Base-by-base conservation (phyloP, 2,329 filamentous ascomycete species). In the Colletotrichum acutatum region DNA sequence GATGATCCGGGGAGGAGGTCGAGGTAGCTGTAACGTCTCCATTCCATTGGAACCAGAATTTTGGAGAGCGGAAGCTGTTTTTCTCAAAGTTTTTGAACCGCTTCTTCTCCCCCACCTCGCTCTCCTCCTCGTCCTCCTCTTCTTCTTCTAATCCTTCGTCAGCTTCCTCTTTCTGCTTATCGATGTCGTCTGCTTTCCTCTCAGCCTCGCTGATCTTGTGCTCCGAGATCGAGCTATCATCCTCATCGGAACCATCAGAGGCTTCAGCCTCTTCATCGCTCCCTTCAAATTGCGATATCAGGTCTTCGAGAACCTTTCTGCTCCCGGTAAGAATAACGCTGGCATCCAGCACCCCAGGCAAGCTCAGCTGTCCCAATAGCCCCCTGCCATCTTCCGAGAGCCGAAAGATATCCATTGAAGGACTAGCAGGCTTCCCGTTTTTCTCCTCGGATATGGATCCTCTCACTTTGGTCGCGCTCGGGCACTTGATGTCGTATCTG, bases 41-140 rank as follows among this genome's bases (percentile, higher is more conserved):
- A 19, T 71, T 60, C 71, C 67, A 73, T 37, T 71, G 60, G 8
- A 73, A 71, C 71, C 71, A 73, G 16, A 73, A 71, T 22, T 71
- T 73, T 9, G 71, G 71, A 1, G 71, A 73, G 0, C 71, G 56
- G 6, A 73, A 73, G 37, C 71, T 73, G 28, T 71, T 73, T 56
- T 73, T 73, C 30, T 73, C 71, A 4, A 73, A 73, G 5, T 24
- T 65, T 1, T 49, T 24, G 22, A 73, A 71, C 19, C 66, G 34
- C 4, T 5, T n/a, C 8, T n/a, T 34, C 12, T 73, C 28, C 11
- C 59, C 34, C 5, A 28, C 37, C 2, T 53, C 16, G 42, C 30
- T 26, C 14, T 46, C 30, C 4, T 65, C 49, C 9, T 30, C 30
- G 19, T 19, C 30, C 9, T 65, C 49, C 14, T 24, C 28, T 24